phyloP scores from a whole-genome alignment of 208 protist species.

The Crithidia bombi region DNA sequence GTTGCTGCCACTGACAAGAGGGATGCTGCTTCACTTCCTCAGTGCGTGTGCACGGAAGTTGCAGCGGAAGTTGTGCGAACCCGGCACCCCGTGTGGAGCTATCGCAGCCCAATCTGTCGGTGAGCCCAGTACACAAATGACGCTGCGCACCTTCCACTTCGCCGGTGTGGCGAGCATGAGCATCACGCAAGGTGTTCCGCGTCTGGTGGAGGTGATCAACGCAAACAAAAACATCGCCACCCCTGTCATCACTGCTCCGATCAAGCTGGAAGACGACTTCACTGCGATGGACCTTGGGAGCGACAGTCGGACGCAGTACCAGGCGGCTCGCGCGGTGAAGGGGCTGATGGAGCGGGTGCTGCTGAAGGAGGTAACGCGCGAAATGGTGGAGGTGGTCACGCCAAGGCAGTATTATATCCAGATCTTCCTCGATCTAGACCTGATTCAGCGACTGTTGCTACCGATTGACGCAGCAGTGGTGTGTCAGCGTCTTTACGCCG shows the following conservation, averaged over 20 bases:
- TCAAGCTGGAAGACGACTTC: slow-evolving; percentile 51
- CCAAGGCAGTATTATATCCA: slow-evolving; percentile 87
- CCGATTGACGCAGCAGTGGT: slow-evolving; percentile 91
- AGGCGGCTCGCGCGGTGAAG: slow-evolving; percentile 87
- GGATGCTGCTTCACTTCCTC: slow-evolving; percentile 83
- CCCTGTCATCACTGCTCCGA: slow-evolving; percentile 97
- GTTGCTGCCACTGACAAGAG: slow-evolving; percentile 71
- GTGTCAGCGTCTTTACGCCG: slow-evolving; percentile 71
- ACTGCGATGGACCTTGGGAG: slow-evolving; percentile 16
- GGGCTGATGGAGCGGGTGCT: slow-evolving; percentile 88
- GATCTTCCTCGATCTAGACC: slow-evolving; percentile 93
- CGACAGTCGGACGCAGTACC: slow-evolving; percentile 36
- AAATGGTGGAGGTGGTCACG: slow-evolving; percentile 91
- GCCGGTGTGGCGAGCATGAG: slow-evolving; percentile 99
- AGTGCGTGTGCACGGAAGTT: slow-evolving; percentile 82
- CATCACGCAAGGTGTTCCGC: slow-evolving; percentile 96
- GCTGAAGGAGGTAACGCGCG: slow-evolving; percentile 89
- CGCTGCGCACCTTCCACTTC: slow-evolving; percentile 99
- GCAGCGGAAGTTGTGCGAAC: slow-evolving; percentile 89
- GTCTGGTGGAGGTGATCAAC: slow-evolving; percentile 99
- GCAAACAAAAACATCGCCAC: slow-evolving; percentile 98
- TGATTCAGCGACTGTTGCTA: slow-evolving; percentile 93
- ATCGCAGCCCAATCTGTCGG: slow-evolving; percentile 99
- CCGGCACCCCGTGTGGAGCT: slow-evolving; percentile 98
- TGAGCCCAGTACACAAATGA: slow-evolving; percentile 99